phyloP scores from a whole-genome alignment of 2,329 filamentous ascomycete species.

The Zasmidium citrigriseum region DNA sequence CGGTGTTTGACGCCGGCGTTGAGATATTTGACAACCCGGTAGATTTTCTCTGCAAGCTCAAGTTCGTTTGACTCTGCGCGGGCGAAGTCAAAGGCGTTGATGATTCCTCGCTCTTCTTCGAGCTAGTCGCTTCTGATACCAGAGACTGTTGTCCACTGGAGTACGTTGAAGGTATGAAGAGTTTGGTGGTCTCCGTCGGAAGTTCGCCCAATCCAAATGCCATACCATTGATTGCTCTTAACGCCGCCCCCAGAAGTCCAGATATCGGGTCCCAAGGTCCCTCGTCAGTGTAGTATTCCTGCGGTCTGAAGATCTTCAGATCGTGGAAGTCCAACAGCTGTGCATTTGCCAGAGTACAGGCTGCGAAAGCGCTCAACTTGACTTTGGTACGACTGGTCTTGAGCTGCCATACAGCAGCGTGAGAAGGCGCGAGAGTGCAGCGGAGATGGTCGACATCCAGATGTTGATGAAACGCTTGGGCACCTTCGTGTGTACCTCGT shows the following conservation, averaged over 20 bases:
- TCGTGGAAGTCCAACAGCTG: constrained; percentile 66
- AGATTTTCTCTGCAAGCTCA: background rate
- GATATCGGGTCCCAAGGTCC: constrained; percentile 78
- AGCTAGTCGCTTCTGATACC: background rate
- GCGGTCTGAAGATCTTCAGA: constrained; percentile 62
- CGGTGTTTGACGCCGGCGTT: too few species aligned
- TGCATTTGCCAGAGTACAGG: constrained; percentile 64
- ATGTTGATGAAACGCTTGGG: constrained; percentile 44
- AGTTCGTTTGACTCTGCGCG: background rate
- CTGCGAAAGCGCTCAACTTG: constrained; percentile 69
- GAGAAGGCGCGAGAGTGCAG: constrained; percentile 67
- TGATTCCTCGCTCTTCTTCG: background rate
- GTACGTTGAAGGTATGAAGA: constrained; percentile 30
- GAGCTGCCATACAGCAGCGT: constrained; percentile 75
- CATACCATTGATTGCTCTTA: constrained; percentile 75
- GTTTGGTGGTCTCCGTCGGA: constrained; percentile 55
- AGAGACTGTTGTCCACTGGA: background rate
- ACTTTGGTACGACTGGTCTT: constrained; percentile 65
- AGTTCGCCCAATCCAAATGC: constrained; percentile 78
- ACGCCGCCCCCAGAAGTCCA: constrained; percentile 70
- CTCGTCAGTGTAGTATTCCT: constrained; percentile 73
- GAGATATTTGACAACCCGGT: too few species aligned
- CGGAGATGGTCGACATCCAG: constrained; percentile 63
- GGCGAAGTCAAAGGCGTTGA: background rate
- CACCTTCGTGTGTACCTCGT: constrained; percentile 40